phyloP scores from a whole-genome alignment of 495 filamentous ascomycete genomes.

The Aspergillus sclerotioniger region DNA sequence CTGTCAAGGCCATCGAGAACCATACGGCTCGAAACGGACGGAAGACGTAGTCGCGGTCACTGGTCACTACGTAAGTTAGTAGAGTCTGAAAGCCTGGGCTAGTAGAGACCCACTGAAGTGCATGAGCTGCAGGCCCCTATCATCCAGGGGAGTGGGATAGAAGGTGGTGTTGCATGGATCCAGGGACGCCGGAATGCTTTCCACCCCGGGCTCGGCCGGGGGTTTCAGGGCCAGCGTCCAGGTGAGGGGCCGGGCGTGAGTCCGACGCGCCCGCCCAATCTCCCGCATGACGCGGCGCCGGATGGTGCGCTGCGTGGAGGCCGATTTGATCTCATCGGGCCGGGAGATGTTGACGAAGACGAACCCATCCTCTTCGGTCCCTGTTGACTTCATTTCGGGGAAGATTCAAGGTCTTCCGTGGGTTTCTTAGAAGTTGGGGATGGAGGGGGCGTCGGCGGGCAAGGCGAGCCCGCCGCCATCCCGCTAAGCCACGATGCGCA shows the following conservation, averaged over 20 bases:
- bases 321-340: slow-evolving; percentile 1
- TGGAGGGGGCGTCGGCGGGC: too few species aligned
- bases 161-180: slow-evolving; percentile 1
- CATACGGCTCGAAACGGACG: slow-evolving; percentile 25
- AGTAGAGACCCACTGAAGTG: background rate
- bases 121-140: slow-evolving; percentile 2
- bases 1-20: slow-evolving; percentile 24
- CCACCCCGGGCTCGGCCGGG: background rate
- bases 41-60: slow-evolving; percentile 22
- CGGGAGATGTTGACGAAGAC: slow-evolving; percentile 3
- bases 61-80: slow-evolving; percentile 15
- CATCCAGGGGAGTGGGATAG: background rate
- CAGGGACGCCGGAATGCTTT: background rate
- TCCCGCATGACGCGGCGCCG: slow-evolving; percentile 3
- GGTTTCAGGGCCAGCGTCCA: background rate
- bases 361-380: background rate
- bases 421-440: too few species aligned
- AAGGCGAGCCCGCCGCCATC: background rate
- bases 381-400: background rate
- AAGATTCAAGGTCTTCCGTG: too few species aligned
- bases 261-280: background rate
- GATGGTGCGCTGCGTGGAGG: slow-evolving; percentile 1
- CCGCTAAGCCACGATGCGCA: background rate
- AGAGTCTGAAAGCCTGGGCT: background rate
- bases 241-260: background rate